Base-by-base conservation (phyloP, 257 asterid genomes). In the Fraxinus cuspidata region DNA sequence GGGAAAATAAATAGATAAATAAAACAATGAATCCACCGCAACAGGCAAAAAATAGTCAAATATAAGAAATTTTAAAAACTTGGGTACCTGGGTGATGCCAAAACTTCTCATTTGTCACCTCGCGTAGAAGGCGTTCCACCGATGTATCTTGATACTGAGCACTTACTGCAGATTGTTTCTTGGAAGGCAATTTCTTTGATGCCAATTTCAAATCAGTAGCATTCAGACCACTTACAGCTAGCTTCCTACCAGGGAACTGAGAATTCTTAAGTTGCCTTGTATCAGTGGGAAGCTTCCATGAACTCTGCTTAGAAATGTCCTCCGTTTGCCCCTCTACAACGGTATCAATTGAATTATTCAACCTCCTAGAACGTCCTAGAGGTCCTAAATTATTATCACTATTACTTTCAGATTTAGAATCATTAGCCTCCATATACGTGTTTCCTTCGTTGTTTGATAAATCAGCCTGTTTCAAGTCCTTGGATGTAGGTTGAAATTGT, bases 11-110 rank as follows among this genome's bases (percentile, higher is more conserved):
- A 32, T 16, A 28, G 23, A 53, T 18, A 44, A 42, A 21, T 51
- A 71, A 68, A 67, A 23, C 27, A 2, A 25, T 28, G 66, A 10
- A 32, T 7, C 72, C 44, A 70, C 66, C n/a, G 18, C 42, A 12
- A 80, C 63, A 64, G 68, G 73, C 35, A 75, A 66, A 34, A 70
- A 40, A 60, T 23, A 29, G 23, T 19, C 29, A 11, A 65, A 29
- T 35, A 38, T 60, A 23, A 51, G 75, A 23, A 63, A 63, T 63
- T 68, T 71, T 5, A 77, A 31, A 78, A 47, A 38, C 60, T 49
- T 67, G 7, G 34, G 64, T 93, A 93, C 99, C 98, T 92, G 99
- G 97, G 83, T 88, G 92, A 76, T 87, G 93, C 99, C 99, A 96
- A 82, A 96, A 90, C 79, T 89, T 93, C 78, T 93, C 97, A 83